Conservation (phyloP, 345 rosid species). For the Eutrema yunnanense region DNA sequence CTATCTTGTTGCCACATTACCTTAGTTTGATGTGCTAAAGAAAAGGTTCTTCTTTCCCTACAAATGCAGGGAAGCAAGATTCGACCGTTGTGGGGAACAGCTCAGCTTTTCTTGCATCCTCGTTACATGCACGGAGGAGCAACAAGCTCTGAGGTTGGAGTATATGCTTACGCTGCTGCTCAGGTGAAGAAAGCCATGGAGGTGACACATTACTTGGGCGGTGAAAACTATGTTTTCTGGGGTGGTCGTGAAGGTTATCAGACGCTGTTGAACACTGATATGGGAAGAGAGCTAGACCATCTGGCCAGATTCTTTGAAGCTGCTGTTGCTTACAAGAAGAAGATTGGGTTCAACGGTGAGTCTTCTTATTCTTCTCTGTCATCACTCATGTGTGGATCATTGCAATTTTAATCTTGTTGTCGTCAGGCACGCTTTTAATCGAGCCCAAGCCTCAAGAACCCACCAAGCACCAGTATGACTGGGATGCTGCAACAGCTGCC, state of each 20-base stretch:
- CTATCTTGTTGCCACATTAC: neutral
- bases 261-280: constrained; percentile 84
- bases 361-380: neutral
- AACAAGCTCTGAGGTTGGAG: constrained; percentile 84
- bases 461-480: constrained; percentile 92
- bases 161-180: constrained; percentile 93
- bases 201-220: constrained; percentile 94
- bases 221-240: constrained; percentile 98
- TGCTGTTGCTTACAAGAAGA: constrained; percentile 88
- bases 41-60: neutral
- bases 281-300: constrained; percentile 93
- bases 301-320: constrained; percentile 79
- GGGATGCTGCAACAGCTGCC: constrained; percentile 98
- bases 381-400: neutral
- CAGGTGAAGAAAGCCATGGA: constrained; percentile 98
- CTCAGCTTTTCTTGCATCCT: constrained; percentile 92
- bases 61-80: constrained; percentile 64
- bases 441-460: constrained; percentile 99
- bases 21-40: neutral
- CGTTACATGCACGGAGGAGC: constrained; percentile 99
- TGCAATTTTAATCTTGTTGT: neutral
- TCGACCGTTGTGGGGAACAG: constrained; percentile 88
- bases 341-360: constrained; percentile 89
- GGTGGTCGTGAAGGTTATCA: constrained; percentile 99
- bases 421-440: constrained; percentile 73